These are phyloP conservation scores for Polygonum maritimum DNA, from an alignment of 148 eudicot species.

Conservation along the genomic window DNA sequence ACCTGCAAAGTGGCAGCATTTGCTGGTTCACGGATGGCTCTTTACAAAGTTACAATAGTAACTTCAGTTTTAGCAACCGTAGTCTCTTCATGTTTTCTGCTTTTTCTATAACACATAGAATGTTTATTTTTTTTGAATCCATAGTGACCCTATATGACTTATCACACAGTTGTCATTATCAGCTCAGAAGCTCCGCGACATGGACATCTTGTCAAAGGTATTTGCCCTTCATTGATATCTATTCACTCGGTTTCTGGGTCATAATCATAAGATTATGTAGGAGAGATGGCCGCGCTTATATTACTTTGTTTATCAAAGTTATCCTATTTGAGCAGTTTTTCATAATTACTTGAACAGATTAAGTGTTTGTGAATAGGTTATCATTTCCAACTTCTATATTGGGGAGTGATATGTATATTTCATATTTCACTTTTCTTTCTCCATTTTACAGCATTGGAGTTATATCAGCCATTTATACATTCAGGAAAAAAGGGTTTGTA, in stretches of 20 bases:
- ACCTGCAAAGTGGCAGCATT: background rate
- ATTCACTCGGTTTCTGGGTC: too few relatives aligned
- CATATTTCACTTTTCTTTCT: background rate
- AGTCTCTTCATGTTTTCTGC: background rate
- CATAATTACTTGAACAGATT: background rate
- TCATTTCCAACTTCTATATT: background rate
- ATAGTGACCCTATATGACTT: background rate
- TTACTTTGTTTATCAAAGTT: background rate
- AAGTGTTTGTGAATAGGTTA: background rate
- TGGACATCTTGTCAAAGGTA: constrained; percentile 75
- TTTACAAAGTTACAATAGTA: background rate
- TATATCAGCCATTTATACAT: background rate
- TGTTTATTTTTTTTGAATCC: background rate
- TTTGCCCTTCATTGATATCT: background rate
- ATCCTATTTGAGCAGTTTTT: background rate
- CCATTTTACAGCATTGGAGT: background rate
- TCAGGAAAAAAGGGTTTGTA: too few relatives aligned
- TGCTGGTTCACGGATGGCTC: background rate
- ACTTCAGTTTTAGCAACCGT: background rate
- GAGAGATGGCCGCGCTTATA: too few relatives aligned
- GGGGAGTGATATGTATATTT: background rate
- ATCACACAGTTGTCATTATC: constrained; percentile 58
- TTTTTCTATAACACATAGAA: background rate
- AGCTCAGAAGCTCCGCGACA: constrained; percentile 66
- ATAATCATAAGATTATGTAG: too few relatives aligned